Evolutionary conservation across 108 stramenopile species (phyloP), one percentile per base, ranked within the genome.

Genomic region (Fragilaria radians): DNA sequence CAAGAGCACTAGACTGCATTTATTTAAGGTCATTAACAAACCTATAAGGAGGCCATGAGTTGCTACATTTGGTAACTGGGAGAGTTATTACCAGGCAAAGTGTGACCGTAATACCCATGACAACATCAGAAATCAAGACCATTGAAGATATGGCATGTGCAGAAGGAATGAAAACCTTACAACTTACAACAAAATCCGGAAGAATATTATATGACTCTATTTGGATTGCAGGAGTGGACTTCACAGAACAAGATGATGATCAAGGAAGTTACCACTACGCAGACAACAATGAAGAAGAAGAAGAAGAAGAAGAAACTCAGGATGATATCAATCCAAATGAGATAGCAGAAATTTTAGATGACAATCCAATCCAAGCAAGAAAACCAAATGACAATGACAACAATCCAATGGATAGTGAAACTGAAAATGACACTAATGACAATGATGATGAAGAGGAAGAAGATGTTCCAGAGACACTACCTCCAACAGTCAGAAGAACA

Each of bases 41-140:
- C 27, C 2, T 28, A 4, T 66, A 77, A 60, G 76, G 76, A 11
- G 58, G 49, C 5, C 65, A 77, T 48, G 9, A 63, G 1, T 71
- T 71, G 48, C 21, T 77, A 2, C n/a, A 29, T 46, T 26, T 77
- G 5, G 21, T 19, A 26, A 71, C 65, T 1, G 65, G 65, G 3
- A n/a, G 14, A 5, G 28, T 34, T 3, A 46, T 71, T 31, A 63
- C 48, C 7, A 34, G 66, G 0, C 49, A 59, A 0, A 0, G 14
- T 0, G 67, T 45, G 48, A 68, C 66, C 1, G n/a, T 1, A 1
- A 25, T 53, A 11, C 57, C 67, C 4, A 64, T 68, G 32, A 57
- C 58, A 0, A 51, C 61, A 1, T 9, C 48, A 1, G 74, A 67
- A 4, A 62, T 70, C 26, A 21, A 55, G 1, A 29, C 46, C 14